These are phyloP conservation scores for Lipomyces mesembrius DNA, from an alignment of 805 yeast species.

Conservation along the genomic window DNA sequence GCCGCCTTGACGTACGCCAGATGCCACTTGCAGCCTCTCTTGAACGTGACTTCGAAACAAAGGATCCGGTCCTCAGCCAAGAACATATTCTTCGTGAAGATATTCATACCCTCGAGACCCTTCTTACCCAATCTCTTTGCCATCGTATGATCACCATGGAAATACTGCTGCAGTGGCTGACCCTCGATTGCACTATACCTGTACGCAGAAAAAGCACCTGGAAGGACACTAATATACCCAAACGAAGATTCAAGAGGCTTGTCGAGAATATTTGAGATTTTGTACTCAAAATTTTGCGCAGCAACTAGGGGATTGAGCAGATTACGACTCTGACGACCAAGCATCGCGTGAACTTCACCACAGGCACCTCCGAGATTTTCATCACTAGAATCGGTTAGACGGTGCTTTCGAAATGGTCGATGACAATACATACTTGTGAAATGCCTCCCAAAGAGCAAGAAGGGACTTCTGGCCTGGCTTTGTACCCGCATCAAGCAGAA, in stretches of 20 bases:
- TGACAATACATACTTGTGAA: slow-evolving; percentile 47
- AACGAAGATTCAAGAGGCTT: slow-evolving; percentile 68
- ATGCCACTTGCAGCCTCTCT: slow-evolving; percentile 62
- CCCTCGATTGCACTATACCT: slow-evolving; percentile 63
- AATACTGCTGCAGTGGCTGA: slow-evolving; percentile 68
- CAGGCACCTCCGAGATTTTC: slow-evolving; percentile 70
- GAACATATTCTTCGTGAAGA: slow-evolving; percentile 71
- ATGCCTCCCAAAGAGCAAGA: slow-evolving; percentile 65
- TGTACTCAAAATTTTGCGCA: slow-evolving; percentile 67
- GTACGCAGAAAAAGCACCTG: slow-evolving; percentile 73
- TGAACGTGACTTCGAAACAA: slow-evolving; percentile 67
- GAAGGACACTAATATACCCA: slow-evolving; percentile 67
- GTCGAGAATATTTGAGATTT: slow-evolving; percentile 66
- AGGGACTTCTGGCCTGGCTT: slow-evolving; percentile 63
- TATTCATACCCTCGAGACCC: slow-evolving; percentile 64
- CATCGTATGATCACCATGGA: slow-evolving; percentile 66
- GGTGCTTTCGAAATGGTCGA: not conserved
- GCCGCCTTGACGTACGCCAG: slow-evolving; percentile 66
- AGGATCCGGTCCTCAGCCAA: slow-evolving; percentile 71
- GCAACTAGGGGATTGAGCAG: slow-evolving; percentile 65
- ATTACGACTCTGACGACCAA: slow-evolving; percentile 54
- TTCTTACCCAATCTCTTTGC: slow-evolving; percentile 52
- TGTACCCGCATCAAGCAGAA: slow-evolving; percentile 68
- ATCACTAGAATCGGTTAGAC: slow-evolving; percentile 43
- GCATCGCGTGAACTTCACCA: slow-evolving; percentile 69